Evolutionary conservation across 1,284 basidiomycete genomes (phyloP).

Genomic region (Hypsizygus ulmarius): DNA sequence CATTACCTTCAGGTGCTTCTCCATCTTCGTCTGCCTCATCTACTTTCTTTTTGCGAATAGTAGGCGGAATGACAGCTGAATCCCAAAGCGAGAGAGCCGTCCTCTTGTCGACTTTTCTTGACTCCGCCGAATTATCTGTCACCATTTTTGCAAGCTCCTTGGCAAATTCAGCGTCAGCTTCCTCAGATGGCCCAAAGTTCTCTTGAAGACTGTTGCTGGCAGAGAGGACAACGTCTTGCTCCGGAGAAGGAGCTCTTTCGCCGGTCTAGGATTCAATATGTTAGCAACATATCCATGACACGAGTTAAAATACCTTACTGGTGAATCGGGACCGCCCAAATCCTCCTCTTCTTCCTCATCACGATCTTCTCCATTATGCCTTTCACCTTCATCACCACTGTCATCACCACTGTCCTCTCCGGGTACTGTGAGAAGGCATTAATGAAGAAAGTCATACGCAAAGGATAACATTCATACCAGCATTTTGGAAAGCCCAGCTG

Average conservation of each 20-base stretch:
- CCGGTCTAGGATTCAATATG: constrained; percentile 41
- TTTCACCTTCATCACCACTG: constrained; percentile 61
- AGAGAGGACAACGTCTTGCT: constrained; percentile 69
- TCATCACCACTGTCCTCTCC: constrained; percentile 69
- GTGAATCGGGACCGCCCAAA: constrained; percentile 42
- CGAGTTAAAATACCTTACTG: constrained; percentile 38
- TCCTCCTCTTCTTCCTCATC: constrained; percentile 57
- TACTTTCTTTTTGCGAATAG: constrained; percentile 55
- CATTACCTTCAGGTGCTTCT: constrained; percentile 36
- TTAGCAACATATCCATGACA: constrained; percentile 8
- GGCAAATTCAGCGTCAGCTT: constrained; percentile 91
- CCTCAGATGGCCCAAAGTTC: constrained; percentile 72
- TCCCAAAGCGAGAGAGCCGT: constrained; percentile 84
- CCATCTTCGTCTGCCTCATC: constrained; percentile 55
- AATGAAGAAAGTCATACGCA: not conserved
- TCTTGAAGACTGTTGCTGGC: constrained; percentile 54
- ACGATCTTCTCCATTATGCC: constrained; percentile 53
- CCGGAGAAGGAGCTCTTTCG: constrained; percentile 73
- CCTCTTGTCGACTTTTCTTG: constrained; percentile 83
- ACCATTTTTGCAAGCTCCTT: constrained; percentile 96
- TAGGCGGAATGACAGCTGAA: constrained; percentile 71
- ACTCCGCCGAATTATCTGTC: constrained; percentile 79
- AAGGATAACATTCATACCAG: constrained; percentile 37
- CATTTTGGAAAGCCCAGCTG: constrained; percentile 58
- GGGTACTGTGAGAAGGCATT: constrained; percentile 5